Percentiles rank a stretch among this genome's conserved stretches.
phyloP scores from a whole-genome alignment of 257 asterid genomes.

The Osmanthus fragrans region DNA sequence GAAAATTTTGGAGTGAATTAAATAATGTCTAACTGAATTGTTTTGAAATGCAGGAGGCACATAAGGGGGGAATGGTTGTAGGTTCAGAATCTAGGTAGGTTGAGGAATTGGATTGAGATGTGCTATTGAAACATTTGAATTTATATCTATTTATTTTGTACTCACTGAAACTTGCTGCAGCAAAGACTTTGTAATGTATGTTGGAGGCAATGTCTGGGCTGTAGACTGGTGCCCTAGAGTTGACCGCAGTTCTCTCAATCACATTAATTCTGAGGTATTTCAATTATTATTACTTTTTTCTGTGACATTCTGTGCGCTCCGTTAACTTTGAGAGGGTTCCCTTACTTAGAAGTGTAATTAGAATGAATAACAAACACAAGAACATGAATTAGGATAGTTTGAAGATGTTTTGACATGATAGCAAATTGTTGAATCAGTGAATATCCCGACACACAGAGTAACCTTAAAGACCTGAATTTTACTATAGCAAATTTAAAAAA shows the following conservation, averaged over 20 bases:
- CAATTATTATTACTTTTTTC: slow-evolving; percentile 3
- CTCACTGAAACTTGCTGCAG: slow-evolving; percentile 45
- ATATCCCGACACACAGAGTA: background rate
- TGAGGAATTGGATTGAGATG: slow-evolving; percentile 17
- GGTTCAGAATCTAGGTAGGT: slow-evolving; percentile 43
- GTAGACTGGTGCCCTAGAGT: slow-evolving; percentile 93
- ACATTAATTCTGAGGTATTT: slow-evolving; percentile 64
- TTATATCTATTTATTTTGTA: slow-evolving; percentile 10
- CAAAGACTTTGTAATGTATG: slow-evolving; percentile 74
- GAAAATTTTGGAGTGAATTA: background rate
- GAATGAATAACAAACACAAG: background rate
- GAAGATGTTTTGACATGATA: background rate
- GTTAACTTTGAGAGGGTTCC: background rate
- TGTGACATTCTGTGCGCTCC: background rate
- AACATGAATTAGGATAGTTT: background rate
- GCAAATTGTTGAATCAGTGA: background rate
- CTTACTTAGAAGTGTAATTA: slow-evolving; percentile 8
- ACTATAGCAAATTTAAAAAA: background rate
- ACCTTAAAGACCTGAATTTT: slow-evolving; percentile 12
- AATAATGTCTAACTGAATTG: background rate
- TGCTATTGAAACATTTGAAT: slow-evolving; percentile 13
- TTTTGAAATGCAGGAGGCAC: slow-evolving; percentile 25
- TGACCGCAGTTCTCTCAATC: slow-evolving; percentile 37
- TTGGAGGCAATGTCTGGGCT: slow-evolving; percentile 92
- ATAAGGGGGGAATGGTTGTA: slow-evolving; percentile 17